Base-by-base conservation (phyloP, 2,329 filamentous ascomycete species). In the Phialophora macrospora region DNA sequence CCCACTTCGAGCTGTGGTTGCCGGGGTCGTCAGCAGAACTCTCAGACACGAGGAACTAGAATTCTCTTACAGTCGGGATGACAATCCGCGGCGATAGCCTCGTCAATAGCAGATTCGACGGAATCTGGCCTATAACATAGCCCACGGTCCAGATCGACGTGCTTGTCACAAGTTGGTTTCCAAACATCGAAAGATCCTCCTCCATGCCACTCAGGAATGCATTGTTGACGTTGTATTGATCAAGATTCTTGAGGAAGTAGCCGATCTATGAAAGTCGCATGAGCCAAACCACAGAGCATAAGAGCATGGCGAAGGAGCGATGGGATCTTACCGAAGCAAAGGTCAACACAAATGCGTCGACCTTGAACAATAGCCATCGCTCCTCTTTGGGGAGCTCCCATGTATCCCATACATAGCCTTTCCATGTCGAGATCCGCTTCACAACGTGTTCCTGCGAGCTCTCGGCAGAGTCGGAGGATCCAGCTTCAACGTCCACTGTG, bases 1-100 rank as follows among this genome's bases (percentile, higher is more conserved):
- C 77, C 72, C 1, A 86, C 66, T 64, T 87, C 83, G 68, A 85
- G 79, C 77, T 0, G 85, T 84, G 5, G 85, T 79, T 0, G 83
- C 70, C 74, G 79, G 84, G 63, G 80, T 79, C 74, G 86, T 81
- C 0, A 82, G 75, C 7, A 74, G 38, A 68, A 72, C 11, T 80
- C 80, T 62, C 5, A 26, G 17, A 41, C 34, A 60, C 20, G 8
- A 49, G 38, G 20, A 32, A n/a, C 17, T 17, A 60, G 46, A 12
- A 32, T 34, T 32, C 34, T 28, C 55, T 20, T 63, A 63, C 61
- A n/a, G 64, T 48, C 26, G 64, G 64, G 24, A 66, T 66, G 24
- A 62, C 59, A 22, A 66, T 55, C 12, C 60, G 54, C 5, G 59
- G 60, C 46, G 54, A 55, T 46, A 66, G 55, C 41, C 60, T 64